Percentiles rank a stretch among this genome's conserved stretches.
These are phyloP conservation scores for Nicotiana sylvestris DNA, from an alignment of 257 asterid genomes.

Conservation along the genomic window DNA sequence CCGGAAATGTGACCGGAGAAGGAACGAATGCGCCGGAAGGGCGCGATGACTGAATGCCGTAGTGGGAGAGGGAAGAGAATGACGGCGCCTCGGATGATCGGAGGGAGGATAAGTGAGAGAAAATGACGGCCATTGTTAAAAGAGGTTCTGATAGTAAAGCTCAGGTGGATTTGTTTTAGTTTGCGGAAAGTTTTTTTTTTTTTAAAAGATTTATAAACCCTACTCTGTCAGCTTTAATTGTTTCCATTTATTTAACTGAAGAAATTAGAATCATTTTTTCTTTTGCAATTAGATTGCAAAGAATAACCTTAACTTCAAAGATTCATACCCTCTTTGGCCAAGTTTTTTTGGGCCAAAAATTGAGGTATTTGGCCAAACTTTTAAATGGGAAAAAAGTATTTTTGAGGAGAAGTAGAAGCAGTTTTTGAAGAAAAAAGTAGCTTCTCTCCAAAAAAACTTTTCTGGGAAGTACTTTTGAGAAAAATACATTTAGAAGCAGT, in stretches of 20 bases:
- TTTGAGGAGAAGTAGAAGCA: too few relatives aligned
- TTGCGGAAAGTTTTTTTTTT: background rate
- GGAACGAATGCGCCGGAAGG: constrained; percentile 24
- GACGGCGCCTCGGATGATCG: constrained; percentile 47
- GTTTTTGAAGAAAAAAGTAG: too few relatives aligned
- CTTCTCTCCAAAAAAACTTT: too few relatives aligned
- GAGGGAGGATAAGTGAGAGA: constrained; percentile 41
- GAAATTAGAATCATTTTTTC: too few relatives aligned
- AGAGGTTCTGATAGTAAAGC: background rate
- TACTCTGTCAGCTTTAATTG: background rate
- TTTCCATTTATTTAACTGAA: background rate
- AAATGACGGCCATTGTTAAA: constrained; percentile 35
- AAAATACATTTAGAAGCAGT: too few relatives aligned
- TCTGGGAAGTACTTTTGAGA: too few relatives aligned
- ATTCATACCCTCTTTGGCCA: too few relatives aligned
- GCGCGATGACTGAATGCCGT: constrained; percentile 24
- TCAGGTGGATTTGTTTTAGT: background rate
- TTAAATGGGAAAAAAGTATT: too few relatives aligned
- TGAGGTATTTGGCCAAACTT: too few relatives aligned
- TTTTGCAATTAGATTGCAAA: too few relatives aligned
- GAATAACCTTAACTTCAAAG: too few relatives aligned
- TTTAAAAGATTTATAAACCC: background rate
- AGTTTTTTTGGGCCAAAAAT: too few relatives aligned
- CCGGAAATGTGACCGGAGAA: constrained; percentile 27
- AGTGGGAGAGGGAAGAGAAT: constrained; percentile 33